Evolutionary conservation across 768 basidiomycete genomes (phyloP).

Genomic region (Infundibulicybe gibba): DNA sequence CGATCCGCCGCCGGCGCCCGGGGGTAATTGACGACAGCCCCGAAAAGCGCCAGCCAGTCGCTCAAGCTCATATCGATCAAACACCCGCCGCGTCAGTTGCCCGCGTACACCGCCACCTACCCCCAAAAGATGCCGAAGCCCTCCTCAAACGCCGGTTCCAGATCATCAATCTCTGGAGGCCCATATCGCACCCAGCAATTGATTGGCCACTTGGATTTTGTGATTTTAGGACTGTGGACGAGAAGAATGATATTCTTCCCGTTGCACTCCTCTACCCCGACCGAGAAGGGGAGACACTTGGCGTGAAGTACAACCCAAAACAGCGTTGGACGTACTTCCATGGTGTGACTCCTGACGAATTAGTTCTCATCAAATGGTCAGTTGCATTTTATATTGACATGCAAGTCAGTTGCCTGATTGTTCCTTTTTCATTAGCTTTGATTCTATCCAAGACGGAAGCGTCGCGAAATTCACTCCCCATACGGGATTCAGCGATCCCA

Average conservation of each 20-base stretch:
- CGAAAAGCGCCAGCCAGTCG: conserved; percentile 41
- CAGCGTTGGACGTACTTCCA: conserved; percentile 51
- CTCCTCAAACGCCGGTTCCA: conserved; percentile 48
- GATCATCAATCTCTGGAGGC: conserved; percentile 61
- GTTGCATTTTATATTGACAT: conserved; percentile 5
- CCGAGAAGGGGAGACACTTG: conserved; percentile 48
- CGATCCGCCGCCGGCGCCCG: conserved; percentile 43
- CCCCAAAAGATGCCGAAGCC: conserved; percentile 35
- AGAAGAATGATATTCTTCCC: conserved; percentile 37
- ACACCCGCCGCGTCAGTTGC: conserved; percentile 37
- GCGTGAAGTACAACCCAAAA: conserved; percentile 38
- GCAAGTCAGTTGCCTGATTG: background rate
- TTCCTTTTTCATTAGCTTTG: conserved; percentile 23
- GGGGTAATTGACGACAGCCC: conserved; percentile 28
- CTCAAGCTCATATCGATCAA: conserved; percentile 50
- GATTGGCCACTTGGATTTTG: conserved; percentile 52
- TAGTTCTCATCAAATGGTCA: conserved; percentile 52
- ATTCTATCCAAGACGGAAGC: conserved; percentile 34
- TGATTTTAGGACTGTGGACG: conserved; percentile 44
- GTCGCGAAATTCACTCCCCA: conserved; percentile 49
- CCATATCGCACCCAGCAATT: conserved; percentile 40
- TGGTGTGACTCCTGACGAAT: conserved; percentile 45
- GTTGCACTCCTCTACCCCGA: conserved; percentile 45
- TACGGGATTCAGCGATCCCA: conserved; percentile 45
- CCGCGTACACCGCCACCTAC: conserved; percentile 50